A percentile compares a stretch with the other conserved stretches of the same genome.
Conservation (phyloP, 352 stramenopile species). For the Globisporangium nagaii region DNA sequence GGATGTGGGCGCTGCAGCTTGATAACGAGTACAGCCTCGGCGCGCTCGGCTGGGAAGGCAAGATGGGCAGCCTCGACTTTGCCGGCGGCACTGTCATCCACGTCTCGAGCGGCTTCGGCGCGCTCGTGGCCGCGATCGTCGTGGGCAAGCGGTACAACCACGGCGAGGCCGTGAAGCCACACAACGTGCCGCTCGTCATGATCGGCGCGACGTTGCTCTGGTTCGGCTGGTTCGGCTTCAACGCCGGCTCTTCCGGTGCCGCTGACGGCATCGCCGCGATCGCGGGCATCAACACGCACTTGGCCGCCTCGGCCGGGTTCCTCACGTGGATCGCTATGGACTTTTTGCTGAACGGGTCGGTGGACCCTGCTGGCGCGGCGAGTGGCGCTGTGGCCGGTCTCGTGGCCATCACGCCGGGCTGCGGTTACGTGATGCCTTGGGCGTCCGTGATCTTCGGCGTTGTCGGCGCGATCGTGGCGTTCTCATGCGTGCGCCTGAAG, state of each 20-base stretch:
- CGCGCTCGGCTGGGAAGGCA: slow-evolving; percentile 54
- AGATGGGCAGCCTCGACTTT: slow-evolving; percentile 77
- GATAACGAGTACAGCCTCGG: slow-evolving; percentile 37
- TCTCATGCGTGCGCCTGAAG: slow-evolving; percentile 55
- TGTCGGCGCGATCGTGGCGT: slow-evolving; percentile 45
- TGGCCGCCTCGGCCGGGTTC: slow-evolving; percentile 55
- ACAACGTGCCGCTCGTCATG: slow-evolving; percentile 85
- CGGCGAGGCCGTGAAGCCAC: slow-evolving; percentile 58
- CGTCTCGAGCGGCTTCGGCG: slow-evolving; percentile 73
- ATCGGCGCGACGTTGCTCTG: slow-evolving; percentile 71
- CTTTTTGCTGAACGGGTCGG: slow-evolving; percentile 39
- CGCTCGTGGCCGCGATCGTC: slow-evolving; percentile 60
- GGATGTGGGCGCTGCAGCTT: slow-evolving; percentile 80
- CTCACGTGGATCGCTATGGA: slow-evolving; percentile 66
- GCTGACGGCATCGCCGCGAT: slow-evolving; percentile 61
- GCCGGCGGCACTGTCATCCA: slow-evolving; percentile 83
- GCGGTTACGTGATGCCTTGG: slow-evolving; percentile 67
- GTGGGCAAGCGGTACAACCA: slow-evolving; percentile 76
- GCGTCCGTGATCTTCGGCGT: slow-evolving; percentile 68
- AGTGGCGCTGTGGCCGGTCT: slow-evolving; percentile 61
- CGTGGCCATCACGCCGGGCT: slow-evolving; percentile 63
- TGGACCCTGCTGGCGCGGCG: slow-evolving; percentile 58
- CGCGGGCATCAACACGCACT: slow-evolving; percentile 70
- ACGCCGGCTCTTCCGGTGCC: slow-evolving; percentile 54
- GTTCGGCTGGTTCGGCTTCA: slow-evolving; percentile 88